A percentile compares a stretch with the other conserved stretches of the same genome.
phyloP scores from a whole-genome alignment of 345 rosid species.

The Hibiscus tridactylites region DNA sequence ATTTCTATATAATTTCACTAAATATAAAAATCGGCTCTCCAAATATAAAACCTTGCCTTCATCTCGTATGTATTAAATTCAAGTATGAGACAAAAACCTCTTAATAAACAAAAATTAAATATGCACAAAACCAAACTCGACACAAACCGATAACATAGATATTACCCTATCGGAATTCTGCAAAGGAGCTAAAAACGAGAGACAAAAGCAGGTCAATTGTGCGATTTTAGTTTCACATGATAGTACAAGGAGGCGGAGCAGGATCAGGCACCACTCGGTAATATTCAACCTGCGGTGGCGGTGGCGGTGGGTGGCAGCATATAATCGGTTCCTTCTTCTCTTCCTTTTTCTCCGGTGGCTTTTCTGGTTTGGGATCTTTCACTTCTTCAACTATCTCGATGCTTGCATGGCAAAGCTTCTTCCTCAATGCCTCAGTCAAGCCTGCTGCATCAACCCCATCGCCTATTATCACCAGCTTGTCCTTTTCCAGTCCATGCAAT shows the following conservation, averaged over 20 bases:
- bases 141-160: too few species aligned
- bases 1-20: too few species aligned
- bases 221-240: conserved; percentile 2
- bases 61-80: too few species aligned
- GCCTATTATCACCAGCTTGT: conserved; percentile 30
- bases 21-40: too few species aligned
- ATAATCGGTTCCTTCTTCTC: background rate
- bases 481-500: conserved; percentile 25
- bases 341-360: background rate
- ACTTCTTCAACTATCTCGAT: conserved; percentile 29
- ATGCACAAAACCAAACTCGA: too few species aligned
- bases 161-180: too few species aligned
- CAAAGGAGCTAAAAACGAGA: background rate
- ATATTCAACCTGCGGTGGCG: conserved; percentile 18
- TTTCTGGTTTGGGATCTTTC: background rate
- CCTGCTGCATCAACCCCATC: conserved; percentile 30
- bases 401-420: conserved; percentile 23
- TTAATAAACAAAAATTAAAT: too few species aligned
- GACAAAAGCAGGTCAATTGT: background rate
- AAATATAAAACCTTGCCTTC: too few species aligned
- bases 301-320: conserved; percentile 8
- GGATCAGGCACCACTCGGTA: conserved; percentile 14
- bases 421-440: conserved; percentile 28
- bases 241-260: background rate
- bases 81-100: too few species aligned